Percentiles rank a stretch among this genome's conserved stretches.
These are phyloP conservation scores for Tetradesmus obliquus DNA, from an alignment of 139 green algal species.

Conservation along the genomic window DNA sequence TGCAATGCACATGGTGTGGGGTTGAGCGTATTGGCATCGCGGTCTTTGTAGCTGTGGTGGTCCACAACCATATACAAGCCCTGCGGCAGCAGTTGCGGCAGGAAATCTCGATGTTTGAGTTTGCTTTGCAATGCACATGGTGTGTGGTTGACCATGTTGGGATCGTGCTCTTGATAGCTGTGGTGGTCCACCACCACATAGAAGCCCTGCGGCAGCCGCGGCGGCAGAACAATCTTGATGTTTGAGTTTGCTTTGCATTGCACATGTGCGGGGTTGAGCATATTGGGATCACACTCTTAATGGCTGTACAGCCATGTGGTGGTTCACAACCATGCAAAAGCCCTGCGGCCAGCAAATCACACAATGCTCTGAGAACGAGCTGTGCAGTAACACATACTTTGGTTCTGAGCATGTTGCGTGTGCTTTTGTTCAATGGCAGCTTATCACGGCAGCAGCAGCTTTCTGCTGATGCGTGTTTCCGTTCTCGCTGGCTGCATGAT, in stretches of 20 bases:
- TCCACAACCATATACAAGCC: conserved; percentile 24
- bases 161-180: background rate
- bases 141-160: conserved; percentile 5
- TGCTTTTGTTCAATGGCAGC: too few relatives aligned
- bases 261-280: background rate
- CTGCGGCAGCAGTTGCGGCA: too few relatives aligned
- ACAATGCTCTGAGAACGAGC: too few relatives aligned
- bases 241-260: background rate
- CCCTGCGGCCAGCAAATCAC: too few relatives aligned
- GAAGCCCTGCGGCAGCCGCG: conserved; percentile 45
- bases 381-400: too few relatives aligned
- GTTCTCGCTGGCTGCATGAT: too few relatives aligned
- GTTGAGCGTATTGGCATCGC: conserved; percentile 10
- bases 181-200: conserved; percentile 30
- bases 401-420: too few relatives aligned
- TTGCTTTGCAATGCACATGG: too few relatives aligned
- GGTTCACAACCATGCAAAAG: conserved; percentile 18
- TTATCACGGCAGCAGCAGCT: too few relatives aligned
- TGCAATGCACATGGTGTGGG: background rate
- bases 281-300: conserved; percentile 2
- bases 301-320: background rate
- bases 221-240: too few relatives aligned
- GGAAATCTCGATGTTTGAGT: too few relatives aligned
- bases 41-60: background rate
- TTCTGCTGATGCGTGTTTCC: too few relatives aligned